A percentile compares a stretch with the other conserved stretches of the same genome.
Evolutionary conservation across 2,329 filamentous ascomycete genomes (phyloP).

Genomic region (Claviceps pusilla): DNA sequence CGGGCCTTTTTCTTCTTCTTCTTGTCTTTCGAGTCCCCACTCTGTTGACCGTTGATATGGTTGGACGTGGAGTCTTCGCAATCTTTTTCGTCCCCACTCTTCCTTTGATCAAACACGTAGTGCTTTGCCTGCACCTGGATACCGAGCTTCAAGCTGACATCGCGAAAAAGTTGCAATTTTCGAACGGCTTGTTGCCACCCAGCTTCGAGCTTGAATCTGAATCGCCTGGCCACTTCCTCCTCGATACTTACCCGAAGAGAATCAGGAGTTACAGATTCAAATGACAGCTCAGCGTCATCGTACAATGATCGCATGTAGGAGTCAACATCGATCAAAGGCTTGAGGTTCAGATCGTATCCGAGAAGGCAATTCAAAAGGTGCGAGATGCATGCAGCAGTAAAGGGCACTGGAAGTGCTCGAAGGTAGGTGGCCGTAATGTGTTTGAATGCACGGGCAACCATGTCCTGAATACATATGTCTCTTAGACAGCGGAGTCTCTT

Average conservation of each 20-base stretch:
- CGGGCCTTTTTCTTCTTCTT: conserved; percentile 53
- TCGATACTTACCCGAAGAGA: conserved; percentile 54
- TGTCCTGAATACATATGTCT: conserved; percentile 71
- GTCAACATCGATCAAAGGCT: conserved; percentile 66
- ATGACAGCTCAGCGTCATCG: conserved; percentile 65
- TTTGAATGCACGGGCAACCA: conserved; percentile 92
- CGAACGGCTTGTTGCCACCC: conserved; percentile 55
- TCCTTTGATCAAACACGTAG: conserved; percentile 20
- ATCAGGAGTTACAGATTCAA: conserved; percentile 63
- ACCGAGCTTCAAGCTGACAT: conserved; percentile 77
- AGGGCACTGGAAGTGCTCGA: conserved; percentile 60
- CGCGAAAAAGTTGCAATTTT: conserved; percentile 72
- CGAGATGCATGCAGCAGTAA: conserved; percentile 64
- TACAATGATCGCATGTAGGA: conserved; percentile 60
- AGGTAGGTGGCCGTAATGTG: conserved; percentile 71
- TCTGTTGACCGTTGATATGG: conserved; percentile 24
- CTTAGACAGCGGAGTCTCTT: conserved; percentile 62
- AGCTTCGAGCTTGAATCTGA: conserved; percentile 55
- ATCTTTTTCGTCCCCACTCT: conserved; percentile 17
- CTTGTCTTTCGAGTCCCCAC: conserved; percentile 25
- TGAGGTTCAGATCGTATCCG: conserved; percentile 59
- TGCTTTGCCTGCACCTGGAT: conserved; percentile 68
- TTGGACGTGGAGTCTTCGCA: conserved; percentile 18
- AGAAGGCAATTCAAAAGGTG: conserved; percentile 91
- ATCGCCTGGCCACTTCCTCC: conserved; percentile 57